Evolutionary conservation across 352 stramenopile genomes (phyloP).

Genomic region (Globisporangium perplexum): DNA sequence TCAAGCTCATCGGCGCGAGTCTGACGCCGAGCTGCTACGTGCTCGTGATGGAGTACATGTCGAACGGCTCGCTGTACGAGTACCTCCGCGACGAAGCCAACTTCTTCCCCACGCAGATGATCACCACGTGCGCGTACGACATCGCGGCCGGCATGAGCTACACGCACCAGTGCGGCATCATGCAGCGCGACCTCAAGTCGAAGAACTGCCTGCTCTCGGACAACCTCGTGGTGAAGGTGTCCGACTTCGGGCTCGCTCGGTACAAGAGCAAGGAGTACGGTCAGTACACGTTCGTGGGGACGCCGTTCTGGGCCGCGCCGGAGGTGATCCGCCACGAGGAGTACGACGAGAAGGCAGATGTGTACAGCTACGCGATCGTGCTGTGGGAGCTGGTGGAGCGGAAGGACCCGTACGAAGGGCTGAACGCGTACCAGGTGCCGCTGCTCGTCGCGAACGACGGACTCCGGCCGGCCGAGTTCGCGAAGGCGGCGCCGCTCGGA

Average conservation of each 20-base stretch:
- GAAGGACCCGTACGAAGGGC: slow-evolving; percentile 59
- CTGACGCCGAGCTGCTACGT: slow-evolving; percentile 75
- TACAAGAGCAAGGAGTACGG: slow-evolving; percentile 39
- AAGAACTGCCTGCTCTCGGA: slow-evolving; percentile 77
- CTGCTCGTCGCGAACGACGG: slow-evolving; percentile 66
- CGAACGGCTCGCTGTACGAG: slow-evolving; percentile 79
- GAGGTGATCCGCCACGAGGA: slow-evolving; percentile 74
- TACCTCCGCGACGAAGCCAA: slow-evolving; percentile 71
- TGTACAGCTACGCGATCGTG: slow-evolving; percentile 75
- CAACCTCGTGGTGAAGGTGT: slow-evolving; percentile 70
- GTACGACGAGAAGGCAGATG: slow-evolving; percentile 71
- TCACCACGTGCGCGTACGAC: slow-evolving; percentile 55
- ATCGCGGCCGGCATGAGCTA: slow-evolving; percentile 63
- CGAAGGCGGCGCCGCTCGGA: slow-evolving; percentile 36
- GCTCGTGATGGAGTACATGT: slow-evolving; percentile 84
- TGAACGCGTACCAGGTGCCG: slow-evolving; percentile 78
- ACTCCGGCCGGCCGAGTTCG: slow-evolving; percentile 44
- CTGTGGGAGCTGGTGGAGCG: slow-evolving; percentile 74
- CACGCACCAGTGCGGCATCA: slow-evolving; percentile 44
- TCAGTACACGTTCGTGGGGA: slow-evolving; percentile 71
- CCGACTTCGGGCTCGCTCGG: slow-evolving; percentile 66
- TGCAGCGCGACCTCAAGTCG: slow-evolving; percentile 76
- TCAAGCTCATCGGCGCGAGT: slow-evolving; percentile 72
- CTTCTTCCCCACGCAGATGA: slow-evolving; percentile 59
- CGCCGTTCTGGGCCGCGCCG: slow-evolving; percentile 70